Conservation (phyloP, 495 filamentous ascomycete species). For the Tetracladium setigerum region DNA sequence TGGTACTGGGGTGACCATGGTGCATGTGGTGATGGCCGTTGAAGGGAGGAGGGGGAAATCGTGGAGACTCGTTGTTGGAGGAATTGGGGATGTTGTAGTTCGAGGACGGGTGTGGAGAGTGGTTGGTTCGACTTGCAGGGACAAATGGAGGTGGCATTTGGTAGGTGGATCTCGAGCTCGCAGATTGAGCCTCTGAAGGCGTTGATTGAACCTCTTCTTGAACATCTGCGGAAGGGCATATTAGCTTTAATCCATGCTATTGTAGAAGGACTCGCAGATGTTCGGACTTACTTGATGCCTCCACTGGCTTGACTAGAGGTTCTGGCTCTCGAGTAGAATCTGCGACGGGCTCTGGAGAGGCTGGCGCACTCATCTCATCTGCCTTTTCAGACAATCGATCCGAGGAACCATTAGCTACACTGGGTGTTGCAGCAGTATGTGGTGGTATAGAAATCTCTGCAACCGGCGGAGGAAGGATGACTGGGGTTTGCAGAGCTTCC, state of each 20-base stretch:
- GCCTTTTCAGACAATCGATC: background rate
- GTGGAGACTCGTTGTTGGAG: constrained; percentile 11
- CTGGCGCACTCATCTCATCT: background rate
- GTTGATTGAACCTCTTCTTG: constrained; percentile 4
- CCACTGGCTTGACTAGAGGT: background rate
- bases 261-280: background rate
- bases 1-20: constrained; percentile 29
- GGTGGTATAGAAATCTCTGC: constrained; percentile 4
- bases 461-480: constrained; percentile 6
- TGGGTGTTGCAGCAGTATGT: constrained; percentile 5
- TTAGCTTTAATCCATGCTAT: background rate
- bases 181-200: constrained; percentile 17
- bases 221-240: background rate
- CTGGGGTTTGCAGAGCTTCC: constrained; percentile 11
- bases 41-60: constrained; percentile 18
- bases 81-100: constrained; percentile 1
- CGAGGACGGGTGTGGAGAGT: background rate
- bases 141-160: constrained; percentile 26
- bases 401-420: constrained; percentile 12
- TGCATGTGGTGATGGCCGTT: constrained; percentile 18
- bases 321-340: constrained; percentile 1
- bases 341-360: constrained; percentile 1
- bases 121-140: constrained; percentile 24
- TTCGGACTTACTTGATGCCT: constrained; percentile 15
- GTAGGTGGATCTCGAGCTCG: constrained; percentile 16